Conservation (phyloP, 2,329 filamentous ascomycete species). For the Pyrenochaeta sp. region DNA sequence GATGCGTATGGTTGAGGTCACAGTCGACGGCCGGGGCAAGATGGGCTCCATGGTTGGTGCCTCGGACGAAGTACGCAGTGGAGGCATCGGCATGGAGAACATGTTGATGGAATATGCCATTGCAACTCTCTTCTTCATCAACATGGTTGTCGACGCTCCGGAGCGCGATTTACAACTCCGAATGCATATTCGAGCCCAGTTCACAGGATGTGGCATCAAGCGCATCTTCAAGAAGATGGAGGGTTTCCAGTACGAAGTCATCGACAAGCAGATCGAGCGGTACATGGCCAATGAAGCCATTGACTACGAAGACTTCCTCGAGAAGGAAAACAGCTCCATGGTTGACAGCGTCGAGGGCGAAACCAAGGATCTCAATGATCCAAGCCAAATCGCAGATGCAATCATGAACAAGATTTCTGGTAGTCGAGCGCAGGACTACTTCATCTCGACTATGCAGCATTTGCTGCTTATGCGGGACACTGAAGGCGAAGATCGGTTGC, state of each 20-base stretch:
- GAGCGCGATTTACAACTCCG: conserved; percentile 88
- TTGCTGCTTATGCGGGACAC: conserved; percentile 90
- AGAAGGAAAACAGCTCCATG: conserved; percentile 87
- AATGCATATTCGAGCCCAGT: conserved; percentile 94
- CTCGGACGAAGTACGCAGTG: conserved; percentile 93
- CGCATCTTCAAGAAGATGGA: conserved; percentile 97
- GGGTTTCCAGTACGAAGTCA: conserved; percentile 95
- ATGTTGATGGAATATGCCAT: conserved; percentile 98
- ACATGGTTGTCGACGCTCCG: conserved; percentile 93
- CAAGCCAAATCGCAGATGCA: conserved; percentile 90
- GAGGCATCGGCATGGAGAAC: conserved; percentile 98
- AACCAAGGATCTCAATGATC: conserved; percentile 90
- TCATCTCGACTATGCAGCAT: conserved; percentile 93
- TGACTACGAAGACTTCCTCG: conserved; percentile 96
- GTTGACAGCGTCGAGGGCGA: conserved; percentile 87
- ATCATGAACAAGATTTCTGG: conserved; percentile 86
- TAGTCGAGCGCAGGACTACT: conserved; percentile 91
- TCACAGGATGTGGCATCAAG: conserved; percentile 94
- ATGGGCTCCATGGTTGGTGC: conserved; percentile 98
- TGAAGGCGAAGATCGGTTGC: conserved; percentile 86
- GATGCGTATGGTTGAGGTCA: conserved; percentile 98
- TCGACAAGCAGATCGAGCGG: conserved; percentile 96
- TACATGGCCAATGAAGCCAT: conserved; percentile 95
- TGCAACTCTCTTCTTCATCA: conserved; percentile 91
- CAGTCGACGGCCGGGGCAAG: conserved; percentile 94